phyloP scores from a whole-genome alignment of 2,329 filamentous ascomycete species.

The Dactylellina parvicollis region DNA sequence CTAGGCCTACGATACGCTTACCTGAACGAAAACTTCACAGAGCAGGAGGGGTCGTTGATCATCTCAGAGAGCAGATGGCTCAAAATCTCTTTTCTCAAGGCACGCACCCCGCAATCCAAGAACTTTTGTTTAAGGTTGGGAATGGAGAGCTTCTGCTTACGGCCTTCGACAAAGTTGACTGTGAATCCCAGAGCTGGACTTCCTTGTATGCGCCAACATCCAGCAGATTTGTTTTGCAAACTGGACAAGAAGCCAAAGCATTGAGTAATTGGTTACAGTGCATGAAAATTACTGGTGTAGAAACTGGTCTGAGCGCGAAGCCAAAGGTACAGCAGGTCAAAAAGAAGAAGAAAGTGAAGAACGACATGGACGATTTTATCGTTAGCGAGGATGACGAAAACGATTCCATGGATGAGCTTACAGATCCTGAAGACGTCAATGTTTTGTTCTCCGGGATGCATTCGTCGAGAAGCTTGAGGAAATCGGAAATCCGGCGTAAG shows the following conservation, averaged over 20 bases:
- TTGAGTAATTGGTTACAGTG: slow-evolving; percentile 83
- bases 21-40: slow-evolving; percentile 21
- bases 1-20: slow-evolving; percentile 32
- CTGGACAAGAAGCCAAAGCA: slow-evolving; percentile 73
- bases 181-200: slow-evolving; percentile 77
- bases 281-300: slow-evolving; percentile 79
- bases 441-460: slow-evolving; percentile 62
- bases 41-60: slow-evolving; percentile 24
- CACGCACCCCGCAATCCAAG: slow-evolving; percentile 38
- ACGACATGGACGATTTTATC: slow-evolving; percentile 82
- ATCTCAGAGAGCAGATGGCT: slow-evolving; percentile 8
- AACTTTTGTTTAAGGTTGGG: slow-evolving; percentile 28
- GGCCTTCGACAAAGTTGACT: slow-evolving; percentile 81
- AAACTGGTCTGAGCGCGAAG: slow-evolving; percentile 67
- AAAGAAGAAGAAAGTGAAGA: slow-evolving; percentile 66
- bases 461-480: slow-evolving; percentile 60
- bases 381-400: slow-evolving; percentile 80
- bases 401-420: slow-evolving; percentile 74
- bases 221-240: slow-evolving; percentile 78
- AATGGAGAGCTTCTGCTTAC: slow-evolving; percentile 65
- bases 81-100: slow-evolving; percentile 13
- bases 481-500: slow-evolving; percentile 65
- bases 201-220: slow-evolving; percentile 83
- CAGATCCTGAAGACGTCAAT: slow-evolving; percentile 68
- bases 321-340: slow-evolving; percentile 58